Conservation (phyloP, 2,329 filamentous ascomycete species). For the Cordyceps tenuipes region DNA sequence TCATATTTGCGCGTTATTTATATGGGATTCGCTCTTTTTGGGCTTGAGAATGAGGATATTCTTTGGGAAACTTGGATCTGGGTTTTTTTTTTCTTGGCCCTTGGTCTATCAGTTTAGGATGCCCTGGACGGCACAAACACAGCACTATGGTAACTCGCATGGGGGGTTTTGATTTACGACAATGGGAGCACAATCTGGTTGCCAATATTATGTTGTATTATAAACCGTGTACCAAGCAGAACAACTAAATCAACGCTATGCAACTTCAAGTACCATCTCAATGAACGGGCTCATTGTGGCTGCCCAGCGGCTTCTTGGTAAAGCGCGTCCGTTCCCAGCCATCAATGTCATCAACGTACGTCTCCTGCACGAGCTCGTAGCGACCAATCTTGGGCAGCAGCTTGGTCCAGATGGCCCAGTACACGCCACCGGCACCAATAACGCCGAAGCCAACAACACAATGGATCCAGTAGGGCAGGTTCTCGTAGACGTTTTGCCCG, state of each 20-base stretch:
- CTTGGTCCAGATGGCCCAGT: conserved; percentile 49
- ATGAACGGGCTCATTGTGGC: not conserved
- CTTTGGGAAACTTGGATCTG: not conserved
- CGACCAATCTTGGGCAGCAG: conserved; percentile 42
- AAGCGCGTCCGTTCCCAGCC: conserved; percentile 56
- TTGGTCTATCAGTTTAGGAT: not conserved
- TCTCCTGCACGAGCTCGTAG: conserved; percentile 50
- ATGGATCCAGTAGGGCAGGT: conserved; percentile 49
- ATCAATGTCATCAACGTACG: conserved; percentile 46
- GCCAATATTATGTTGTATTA: not conserved
- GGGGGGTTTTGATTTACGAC: too few relatives aligned
- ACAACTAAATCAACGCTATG: conserved; percentile 1
- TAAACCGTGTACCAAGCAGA: not conserved
- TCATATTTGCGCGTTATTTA: not conserved
- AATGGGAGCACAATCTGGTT: not conserved
- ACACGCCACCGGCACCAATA: conserved; percentile 42
- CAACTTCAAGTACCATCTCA: not conserved
- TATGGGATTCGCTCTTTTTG: not conserved
- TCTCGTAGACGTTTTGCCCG: conserved; percentile 45
- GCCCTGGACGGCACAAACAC: not conserved
- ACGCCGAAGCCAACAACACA: conserved; percentile 49
- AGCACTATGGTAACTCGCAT: not conserved
- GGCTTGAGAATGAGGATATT: not conserved
- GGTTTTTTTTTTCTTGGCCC: not conserved
- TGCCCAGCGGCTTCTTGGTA: conserved; percentile 29